Conservation (phyloP, 257 asterid species). For the Perilla frutescens region DNA sequence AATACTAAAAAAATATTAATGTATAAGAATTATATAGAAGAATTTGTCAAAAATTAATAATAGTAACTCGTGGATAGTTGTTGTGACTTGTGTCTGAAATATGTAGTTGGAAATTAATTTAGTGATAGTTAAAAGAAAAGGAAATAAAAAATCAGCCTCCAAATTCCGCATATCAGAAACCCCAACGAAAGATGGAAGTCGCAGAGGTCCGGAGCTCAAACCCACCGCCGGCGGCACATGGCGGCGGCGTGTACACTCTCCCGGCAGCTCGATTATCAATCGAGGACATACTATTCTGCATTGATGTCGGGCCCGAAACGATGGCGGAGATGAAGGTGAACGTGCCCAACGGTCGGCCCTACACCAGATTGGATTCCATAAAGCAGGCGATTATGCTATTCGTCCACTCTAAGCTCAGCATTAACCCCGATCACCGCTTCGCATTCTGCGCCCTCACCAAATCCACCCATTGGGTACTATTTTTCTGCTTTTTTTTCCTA, state of each 20-base stretch:
- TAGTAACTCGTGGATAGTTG: no score
- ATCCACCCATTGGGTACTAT: constrained; percentile 68
- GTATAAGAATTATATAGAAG: no score
- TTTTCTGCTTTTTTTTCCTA: constrained; percentile 4
- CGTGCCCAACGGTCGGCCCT: constrained; percentile 77
- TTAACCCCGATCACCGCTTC: constrained; percentile 88
- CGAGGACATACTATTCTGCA: constrained; percentile 91
- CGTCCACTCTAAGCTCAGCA: constrained; percentile 80
- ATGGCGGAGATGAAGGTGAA: constrained; percentile 76
- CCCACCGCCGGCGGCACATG: constrained; percentile 38
- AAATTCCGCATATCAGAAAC: constrained; percentile 9
- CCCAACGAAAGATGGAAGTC: constrained; percentile 47
- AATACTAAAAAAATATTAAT: no score
- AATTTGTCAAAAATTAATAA: no score
- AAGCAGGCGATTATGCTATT: constrained; percentile 83
- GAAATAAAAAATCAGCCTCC: constrained; percentile 21
- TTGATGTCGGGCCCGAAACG: constrained; percentile 86
- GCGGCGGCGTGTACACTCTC: constrained; percentile 45
- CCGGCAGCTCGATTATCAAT: constrained; percentile 51
- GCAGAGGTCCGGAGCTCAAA: constrained; percentile 45
- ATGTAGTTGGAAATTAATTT: no score
- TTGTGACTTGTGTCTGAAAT: no score
- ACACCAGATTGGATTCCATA: constrained; percentile 76
- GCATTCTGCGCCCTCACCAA: constrained; percentile 74
- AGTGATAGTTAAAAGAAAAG: no score